Evolutionary conservation across 106 monocot genomes (phyloP).

Genomic region (Apostasia shenzhenica): DNA sequence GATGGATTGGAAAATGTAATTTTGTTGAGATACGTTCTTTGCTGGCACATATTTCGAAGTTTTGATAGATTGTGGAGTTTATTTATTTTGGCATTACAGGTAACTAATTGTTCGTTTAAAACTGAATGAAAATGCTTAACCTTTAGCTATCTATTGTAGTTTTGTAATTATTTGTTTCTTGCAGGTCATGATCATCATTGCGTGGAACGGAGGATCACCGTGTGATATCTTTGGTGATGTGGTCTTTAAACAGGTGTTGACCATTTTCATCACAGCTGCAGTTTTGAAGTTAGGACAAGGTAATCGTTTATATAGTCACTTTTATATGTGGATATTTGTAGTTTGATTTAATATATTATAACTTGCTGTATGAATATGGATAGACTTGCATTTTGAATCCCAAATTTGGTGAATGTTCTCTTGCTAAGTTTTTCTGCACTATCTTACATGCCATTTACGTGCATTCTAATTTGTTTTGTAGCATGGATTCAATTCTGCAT

Average conservation of each 20-base stretch:
- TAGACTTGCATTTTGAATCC: too few species aligned
- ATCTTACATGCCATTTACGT: too few species aligned
- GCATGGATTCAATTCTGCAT: too few species aligned
- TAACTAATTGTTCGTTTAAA: constrained; percentile 9
- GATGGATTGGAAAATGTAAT: constrained; percentile 87
- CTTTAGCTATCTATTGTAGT: too few species aligned
- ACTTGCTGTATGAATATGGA: too few species aligned
- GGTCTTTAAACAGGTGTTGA: constrained; percentile 81
- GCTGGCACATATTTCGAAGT: constrained; percentile 96
- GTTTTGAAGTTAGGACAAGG: constrained; percentile 76
- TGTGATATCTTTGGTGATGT: constrained; percentile 60
- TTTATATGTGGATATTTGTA: too few species aligned
- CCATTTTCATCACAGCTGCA: constrained; percentile 94
- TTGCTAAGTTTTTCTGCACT: too few species aligned
- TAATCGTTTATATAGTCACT: constrained; percentile 4
- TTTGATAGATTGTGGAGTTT: constrained; percentile 98
- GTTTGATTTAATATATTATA: too few species aligned
- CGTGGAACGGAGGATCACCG: constrained; percentile 85
- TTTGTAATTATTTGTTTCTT: background rate
- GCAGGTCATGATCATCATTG: constrained; percentile 93
- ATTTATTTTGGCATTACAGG: constrained; percentile 87
- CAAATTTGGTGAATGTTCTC: too few species aligned
- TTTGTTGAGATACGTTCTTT: constrained; percentile 98
- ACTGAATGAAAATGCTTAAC: too few species aligned
- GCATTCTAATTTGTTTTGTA: too few species aligned